A percentile compares a stretch with the other conserved stretches of the same genome.
Evolutionary conservation across 2,329 filamentous ascomycete species (phyloP).

Genomic region (Colletotrichum costaricense): DNA sequence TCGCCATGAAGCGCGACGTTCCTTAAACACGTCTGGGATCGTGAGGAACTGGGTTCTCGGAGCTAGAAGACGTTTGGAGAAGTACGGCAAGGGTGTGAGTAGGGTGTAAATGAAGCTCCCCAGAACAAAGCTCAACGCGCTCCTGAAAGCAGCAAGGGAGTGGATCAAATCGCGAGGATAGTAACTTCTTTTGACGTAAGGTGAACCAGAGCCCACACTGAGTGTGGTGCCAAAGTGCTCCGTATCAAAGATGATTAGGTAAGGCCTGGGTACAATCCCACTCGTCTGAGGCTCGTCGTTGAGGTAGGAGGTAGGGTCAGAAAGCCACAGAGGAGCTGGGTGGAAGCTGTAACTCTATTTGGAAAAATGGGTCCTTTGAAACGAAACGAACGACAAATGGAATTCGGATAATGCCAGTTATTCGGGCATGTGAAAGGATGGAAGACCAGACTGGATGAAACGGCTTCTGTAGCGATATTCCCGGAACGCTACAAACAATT

Average conservation of each 20-base stretch:
- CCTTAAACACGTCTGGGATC: neutral
- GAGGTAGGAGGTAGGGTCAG: neutral
- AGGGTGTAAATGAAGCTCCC: neutral
- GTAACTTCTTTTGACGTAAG: neutral
- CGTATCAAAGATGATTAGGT: neutral
- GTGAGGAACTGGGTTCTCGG: neutral
- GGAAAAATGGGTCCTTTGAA: neutral
- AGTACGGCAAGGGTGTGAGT: neutral
- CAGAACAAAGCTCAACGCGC: neutral
- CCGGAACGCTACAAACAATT: conserved; percentile 1
- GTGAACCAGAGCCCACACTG: neutral
- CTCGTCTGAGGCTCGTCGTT: neutral
- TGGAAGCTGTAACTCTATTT: neutral
- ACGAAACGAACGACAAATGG: neutral
- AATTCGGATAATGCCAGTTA: neutral
- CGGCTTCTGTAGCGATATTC: neutral
- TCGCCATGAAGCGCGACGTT: conserved; percentile 6
- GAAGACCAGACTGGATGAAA: conserved; percentile 11
- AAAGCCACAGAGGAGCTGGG: neutral
- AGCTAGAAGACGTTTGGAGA: neutral
- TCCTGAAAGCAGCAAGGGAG: neutral
- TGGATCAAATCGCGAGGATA: neutral
- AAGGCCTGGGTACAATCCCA: neutral
- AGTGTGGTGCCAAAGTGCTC: neutral
- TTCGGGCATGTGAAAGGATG: conserved; percentile 16